Evolutionary conservation across 768 basidiomycete species (phyloP), one percentile per base, ranked within the genome.

Genomic region (Pleurotus citrinopileatus): DNA sequence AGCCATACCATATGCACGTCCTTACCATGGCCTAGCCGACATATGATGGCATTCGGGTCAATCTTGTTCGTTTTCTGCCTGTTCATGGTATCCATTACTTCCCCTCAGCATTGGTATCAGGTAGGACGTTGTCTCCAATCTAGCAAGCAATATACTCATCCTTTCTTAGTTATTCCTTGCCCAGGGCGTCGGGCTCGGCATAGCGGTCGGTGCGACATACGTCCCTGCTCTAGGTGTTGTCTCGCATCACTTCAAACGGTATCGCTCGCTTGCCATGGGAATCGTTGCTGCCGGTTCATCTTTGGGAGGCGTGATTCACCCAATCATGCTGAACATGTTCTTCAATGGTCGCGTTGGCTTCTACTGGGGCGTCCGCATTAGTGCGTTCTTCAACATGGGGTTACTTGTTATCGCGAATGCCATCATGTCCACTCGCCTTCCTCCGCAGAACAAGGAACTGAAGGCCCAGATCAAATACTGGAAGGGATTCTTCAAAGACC

Each of bases 141-240:
- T 15, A 9, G 8, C 15, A 3, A 6, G 20, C 36, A 7, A 19
- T 6, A 10, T 25, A 4, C 19, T 26, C 20, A 26, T 44, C 19
- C 8, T 46, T 56, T 52, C n/a, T 52, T 53, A 81, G 76, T 63
- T 80, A 7, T 75, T 77, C 61, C 62, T 80, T 17, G 64, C 74
- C 0, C 77, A 76, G 59, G 83, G 82, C 9, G 46, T 79, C 4
- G 72, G 73, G 3, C 59, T 76, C 15, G 79, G 83, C 10, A 70
- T 84, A 23, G 80, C 79, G 2, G 69, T 75, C 34, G 83, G 82
- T 3, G 57, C 78, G 46, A 69, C 76, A 36, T 83, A 78, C 57
- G 69, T 80, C 26, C 85, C 84, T 2, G 65, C 73, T 2, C 59
- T 80, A 5, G 73, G 73, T 3, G 68, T 79, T 23, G 55, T 77